Evolutionary conservation across 2,329 filamentous ascomycete species (phyloP), one percentile per base, ranked within the genome.

Genomic region (Zasmidium citrigriseum): DNA sequence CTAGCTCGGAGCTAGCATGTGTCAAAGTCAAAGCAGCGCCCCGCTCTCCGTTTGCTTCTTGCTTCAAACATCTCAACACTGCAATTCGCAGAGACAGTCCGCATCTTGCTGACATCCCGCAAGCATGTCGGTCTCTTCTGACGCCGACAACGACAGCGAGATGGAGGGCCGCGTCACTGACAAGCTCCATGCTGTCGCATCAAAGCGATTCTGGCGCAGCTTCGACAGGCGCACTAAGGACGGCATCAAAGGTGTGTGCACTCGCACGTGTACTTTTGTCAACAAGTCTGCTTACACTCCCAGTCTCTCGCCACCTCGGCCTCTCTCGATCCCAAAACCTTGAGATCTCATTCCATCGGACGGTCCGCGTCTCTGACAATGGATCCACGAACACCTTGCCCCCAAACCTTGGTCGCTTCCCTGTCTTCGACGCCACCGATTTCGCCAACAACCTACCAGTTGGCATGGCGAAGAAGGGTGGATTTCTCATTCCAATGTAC

Each of bases 401-500:
- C 0, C 75, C 76, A 1, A 59, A 60, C 23, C 64, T 76, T 16
- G 78, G 75, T 0, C 10, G 20, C 0, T 80, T 80, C 62, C 75
- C 74, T 1, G 65, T 82, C 2, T 77, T 72, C 61, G 68, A 70
- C 34, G 67, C 77, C 16, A 57, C 60, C 2, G 58, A 74, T 4
- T 75, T 76, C 54, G 50, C 62, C 1, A 68, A 64, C 1, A 68
- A 64, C 0, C 63, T 83, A 18, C 74, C 74, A 0, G 11, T 59
- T 0, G 53, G 67, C 3, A 75, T 81, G 64, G 65, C 60, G 0
- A 62, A 58, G 1, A 79, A 80, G 58, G 76, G 76, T 2, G 79
- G 80, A 1, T 49, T 79, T 0, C 78, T 82, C 62, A 68, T 82
- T 4, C 76, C 79, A 0, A 81, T 83, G 72, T 75, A 80, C 21